Percentiles rank a stretch among this genome's conserved stretches.
Evolutionary conservation across 305 asterid species (phyloP).

Genomic region (Withania somnifera): DNA sequence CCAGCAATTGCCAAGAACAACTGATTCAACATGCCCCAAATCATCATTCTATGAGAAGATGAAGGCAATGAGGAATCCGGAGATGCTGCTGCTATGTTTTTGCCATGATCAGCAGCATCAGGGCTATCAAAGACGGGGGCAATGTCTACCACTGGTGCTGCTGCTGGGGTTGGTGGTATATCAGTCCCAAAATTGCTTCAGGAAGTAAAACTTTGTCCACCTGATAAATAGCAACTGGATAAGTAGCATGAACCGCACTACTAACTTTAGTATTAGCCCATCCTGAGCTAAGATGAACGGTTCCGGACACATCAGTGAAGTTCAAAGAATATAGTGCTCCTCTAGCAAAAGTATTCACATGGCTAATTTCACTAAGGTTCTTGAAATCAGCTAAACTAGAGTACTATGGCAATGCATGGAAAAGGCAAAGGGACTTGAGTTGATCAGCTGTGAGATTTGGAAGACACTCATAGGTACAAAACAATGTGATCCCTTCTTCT

Average conservation of each 20-base stretch:
- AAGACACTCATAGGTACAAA: slow-evolving; percentile 62
- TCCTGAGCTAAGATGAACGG: slow-evolving; percentile 41
- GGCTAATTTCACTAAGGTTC: slow-evolving; percentile 46
- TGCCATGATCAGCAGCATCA: too few species aligned
- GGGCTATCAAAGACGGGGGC: slow-evolving; percentile 34
- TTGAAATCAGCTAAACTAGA: slow-evolving; percentile 57
- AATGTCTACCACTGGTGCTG: slow-evolving; percentile 51
- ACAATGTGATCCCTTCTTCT: slow-evolving; percentile 62
- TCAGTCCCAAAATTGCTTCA: slow-evolving; percentile 65
- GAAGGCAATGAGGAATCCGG: slow-evolving; percentile 19
- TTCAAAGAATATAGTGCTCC: slow-evolving; percentile 29
- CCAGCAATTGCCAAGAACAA: slow-evolving; percentile 24
- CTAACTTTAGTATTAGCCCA: slow-evolving; percentile 54
- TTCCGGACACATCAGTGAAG: slow-evolving; percentile 45
- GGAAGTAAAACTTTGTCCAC: slow-evolving; percentile 53
- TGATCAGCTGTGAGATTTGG: slow-evolving; percentile 53
- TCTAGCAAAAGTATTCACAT: slow-evolving; percentile 51
- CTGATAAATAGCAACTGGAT: slow-evolving; percentile 59
- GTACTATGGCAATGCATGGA: slow-evolving; percentile 64
- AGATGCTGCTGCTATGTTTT: slow-evolving; percentile 10
- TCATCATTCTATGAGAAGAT: slow-evolving; percentile 14
- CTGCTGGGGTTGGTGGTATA: slow-evolving; percentile 64
- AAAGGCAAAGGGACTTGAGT: slow-evolving; percentile 47
- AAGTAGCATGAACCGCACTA: slow-evolving; percentile 59
- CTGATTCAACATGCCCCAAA: slow-evolving; percentile 12